These are phyloP conservation scores for Hymenoscyphus scutula DNA, from an alignment of 2,329 filamentous ascomycete species.

Conservation along the genomic window DNA sequence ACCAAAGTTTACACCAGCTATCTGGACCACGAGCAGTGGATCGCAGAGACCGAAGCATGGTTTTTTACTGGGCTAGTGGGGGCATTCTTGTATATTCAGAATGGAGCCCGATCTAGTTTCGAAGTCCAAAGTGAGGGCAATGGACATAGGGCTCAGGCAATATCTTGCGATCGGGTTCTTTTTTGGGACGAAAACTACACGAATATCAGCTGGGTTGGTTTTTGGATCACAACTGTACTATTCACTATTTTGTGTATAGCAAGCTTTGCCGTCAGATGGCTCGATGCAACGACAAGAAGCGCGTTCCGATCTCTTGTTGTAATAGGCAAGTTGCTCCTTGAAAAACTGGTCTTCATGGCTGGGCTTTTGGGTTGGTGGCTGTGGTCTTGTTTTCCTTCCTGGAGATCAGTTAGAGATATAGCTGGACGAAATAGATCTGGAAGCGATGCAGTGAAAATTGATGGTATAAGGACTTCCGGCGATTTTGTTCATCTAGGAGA, in stretches of 20 bases:
- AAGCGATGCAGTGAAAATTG: background rate
- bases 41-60: background rate
- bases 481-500: background rate
- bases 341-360: background rate
- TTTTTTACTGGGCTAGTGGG: background rate
- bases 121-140: too few relatives aligned
- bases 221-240: background rate
- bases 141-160: too few relatives aligned
- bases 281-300: background rate
- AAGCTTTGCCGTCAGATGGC: conserved; percentile 1
- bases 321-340: background rate
- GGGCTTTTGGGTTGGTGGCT: background rate
- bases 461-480: background rate
- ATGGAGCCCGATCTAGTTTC: background rate
- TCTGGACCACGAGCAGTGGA: background rate
- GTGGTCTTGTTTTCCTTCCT: background rate
- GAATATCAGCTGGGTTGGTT: conserved; percentile 5
- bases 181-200: background rate
- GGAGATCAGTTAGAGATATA: background rate
- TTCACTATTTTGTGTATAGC: background rate
- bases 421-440: background rate
- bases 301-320: background rate
- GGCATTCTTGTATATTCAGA: background rate
- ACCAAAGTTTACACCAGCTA: too few relatives aligned
- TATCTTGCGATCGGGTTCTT: background rate